Evolutionary conservation across 352 stramenopile genomes (phyloP).

Genomic region (Phytophthora pluvialis): DNA sequence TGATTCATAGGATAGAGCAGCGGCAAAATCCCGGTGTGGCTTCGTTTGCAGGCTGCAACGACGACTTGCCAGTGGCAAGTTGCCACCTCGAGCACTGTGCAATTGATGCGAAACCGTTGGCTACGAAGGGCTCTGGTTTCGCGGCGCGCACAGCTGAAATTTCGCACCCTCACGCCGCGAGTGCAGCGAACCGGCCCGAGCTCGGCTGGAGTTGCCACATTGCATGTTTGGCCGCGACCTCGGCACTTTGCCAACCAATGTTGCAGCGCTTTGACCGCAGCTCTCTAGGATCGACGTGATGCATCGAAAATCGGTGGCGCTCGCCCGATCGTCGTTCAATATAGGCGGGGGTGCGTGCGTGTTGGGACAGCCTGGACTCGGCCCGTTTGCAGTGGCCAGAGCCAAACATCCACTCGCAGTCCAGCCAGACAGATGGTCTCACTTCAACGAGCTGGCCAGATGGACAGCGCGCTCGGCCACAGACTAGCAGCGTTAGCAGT

Average conservation of each 20-base stretch:
- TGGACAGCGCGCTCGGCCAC: constrained; percentile 2
- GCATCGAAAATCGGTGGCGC: constrained; percentile 11
- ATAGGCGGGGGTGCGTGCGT: constrained; percentile 30
- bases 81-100: too few relatives aligned
- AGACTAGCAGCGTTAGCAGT: background rate
- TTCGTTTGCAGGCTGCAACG: background rate
- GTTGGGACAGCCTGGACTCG: constrained; percentile 26
- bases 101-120: background rate
- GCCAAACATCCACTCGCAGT: constrained; percentile 21
- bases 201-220: too few relatives aligned
- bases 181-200: background rate
- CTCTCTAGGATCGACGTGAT: constrained; percentile 5
- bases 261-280: constrained; percentile 2
- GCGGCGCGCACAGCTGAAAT: background rate
- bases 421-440: constrained; percentile 22
- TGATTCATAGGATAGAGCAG: constrained; percentile 16
- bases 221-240: too few relatives aligned
- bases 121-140: constrained; percentile 5
- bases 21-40: background rate
- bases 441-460: constrained; percentile 27
- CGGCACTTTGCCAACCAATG: background rate
- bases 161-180: constrained; percentile 5
- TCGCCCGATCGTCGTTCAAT: constrained; percentile 23
- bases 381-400: constrained; percentile 24
- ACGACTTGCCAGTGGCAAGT: too few relatives aligned